Evolutionary conservation across 164 flowering plant genomes (phyloP).

Genomic region (Tinospora cordifolia): DNA sequence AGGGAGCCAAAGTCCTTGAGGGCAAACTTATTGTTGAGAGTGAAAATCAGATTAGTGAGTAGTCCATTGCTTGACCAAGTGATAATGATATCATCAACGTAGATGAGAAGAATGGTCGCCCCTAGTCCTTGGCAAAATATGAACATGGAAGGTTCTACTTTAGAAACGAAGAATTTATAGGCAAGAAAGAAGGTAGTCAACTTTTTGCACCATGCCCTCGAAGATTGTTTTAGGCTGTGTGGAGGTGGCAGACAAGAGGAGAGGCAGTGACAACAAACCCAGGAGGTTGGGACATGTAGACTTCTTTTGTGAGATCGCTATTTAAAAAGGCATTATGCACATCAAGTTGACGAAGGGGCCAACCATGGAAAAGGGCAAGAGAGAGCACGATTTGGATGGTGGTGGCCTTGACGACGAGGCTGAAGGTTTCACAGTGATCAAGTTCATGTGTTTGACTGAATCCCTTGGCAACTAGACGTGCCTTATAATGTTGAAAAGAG

Average conservation of each 20-base stretch:
- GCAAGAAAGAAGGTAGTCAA: neutral
- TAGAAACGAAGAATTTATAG: neutral
- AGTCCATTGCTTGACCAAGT: too few species aligned
- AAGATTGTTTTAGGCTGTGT: neutral
- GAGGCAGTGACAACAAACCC: neutral
- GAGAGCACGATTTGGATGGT: neutral
- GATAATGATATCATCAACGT: conserved; percentile 1
- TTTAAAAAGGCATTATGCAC: too few species aligned
- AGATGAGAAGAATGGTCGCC: neutral
- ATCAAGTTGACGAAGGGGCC: neutral
- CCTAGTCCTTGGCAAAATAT: too few species aligned
- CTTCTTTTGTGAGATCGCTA: too few species aligned
- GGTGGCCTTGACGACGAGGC: neutral
- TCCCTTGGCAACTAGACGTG: too few species aligned
- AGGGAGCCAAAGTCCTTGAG: neutral
- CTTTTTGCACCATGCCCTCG: neutral
- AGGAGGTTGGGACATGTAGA: too few species aligned
- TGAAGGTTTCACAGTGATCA: neutral
- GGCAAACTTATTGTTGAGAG: neutral
- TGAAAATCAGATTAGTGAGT: too few species aligned
- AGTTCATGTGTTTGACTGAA: too few species aligned
- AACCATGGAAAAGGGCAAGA: neutral
- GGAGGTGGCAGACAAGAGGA: neutral
- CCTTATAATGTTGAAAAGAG: too few species aligned
- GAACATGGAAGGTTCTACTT: neutral